Base-by-base conservation (phyloP, 495 filamentous ascomycete genomes). In the Penicillium pancosmium region DNA sequence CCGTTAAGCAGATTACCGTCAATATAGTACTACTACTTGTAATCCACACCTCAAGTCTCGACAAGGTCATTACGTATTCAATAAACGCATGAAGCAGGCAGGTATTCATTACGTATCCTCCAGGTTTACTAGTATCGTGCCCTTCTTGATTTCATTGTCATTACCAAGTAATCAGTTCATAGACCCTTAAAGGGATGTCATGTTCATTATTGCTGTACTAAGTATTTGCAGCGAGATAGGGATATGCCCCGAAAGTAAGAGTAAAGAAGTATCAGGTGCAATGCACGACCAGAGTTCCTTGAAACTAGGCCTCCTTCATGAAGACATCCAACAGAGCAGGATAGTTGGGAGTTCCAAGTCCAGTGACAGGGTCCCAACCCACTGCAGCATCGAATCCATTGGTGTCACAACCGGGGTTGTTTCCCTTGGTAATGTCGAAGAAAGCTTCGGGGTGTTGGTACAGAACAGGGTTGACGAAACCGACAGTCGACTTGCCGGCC, bases 291-390 rank as follows among this genome's bases (percentile, higher is more conserved):
- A 31, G 27, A 31, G 1, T 31, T 31, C 8, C 27, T 7, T 31
- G 8, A 31, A 31, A 31, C 27, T 31, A 38, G 11, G 1, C 15
- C 46, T 48, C 15, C 19, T 48, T 48, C 73, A 82, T 71, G 53
- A 81, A 83, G 31, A 77, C 59, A 50, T 76, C 66, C 65, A 82
- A 57, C 61, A 85, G 57, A 64, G 75, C 77, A 0, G 77, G 76
- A 60, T 81, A 84, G 60, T 82, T 78, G 1, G 83, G 83, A 12
- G 81, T 82, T 50, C 86, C 85, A 54, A 88, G 62, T 12, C 86
- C 86, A 11, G 82, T 88, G 11, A 86, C 84, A 15, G 86, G 84
- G 71, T 89, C 86, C 86, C 86, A 88, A 15, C 82, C 82, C 58
- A 73, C 56, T 9, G 71, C 77, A 8, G 78, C 78, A 21, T 59